Evolutionary conservation across 1,284 basidiomycete genomes (phyloP).

Genomic region (Trametes pubescens): DNA sequence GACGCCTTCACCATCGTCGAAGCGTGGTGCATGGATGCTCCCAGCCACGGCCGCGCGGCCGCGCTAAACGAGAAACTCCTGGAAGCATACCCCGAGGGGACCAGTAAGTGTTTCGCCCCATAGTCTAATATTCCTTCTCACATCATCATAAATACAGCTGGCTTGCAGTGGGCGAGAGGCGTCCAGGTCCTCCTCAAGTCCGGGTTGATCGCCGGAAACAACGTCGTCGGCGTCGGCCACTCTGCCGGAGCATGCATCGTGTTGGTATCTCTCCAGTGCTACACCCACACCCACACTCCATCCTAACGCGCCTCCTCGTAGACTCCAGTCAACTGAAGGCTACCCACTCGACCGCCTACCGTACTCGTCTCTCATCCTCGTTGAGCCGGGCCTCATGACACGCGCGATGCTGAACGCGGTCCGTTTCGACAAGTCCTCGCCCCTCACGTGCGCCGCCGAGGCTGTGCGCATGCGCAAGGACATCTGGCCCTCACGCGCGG

Average conservation of each 20-base stretch:
- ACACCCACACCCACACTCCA: background rate
- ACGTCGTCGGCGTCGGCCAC: constrained; percentile 8
- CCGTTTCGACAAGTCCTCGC: background rate
- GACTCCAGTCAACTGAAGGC: constrained; percentile 4
- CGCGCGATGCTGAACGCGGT: background rate
- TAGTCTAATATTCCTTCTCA: background rate
- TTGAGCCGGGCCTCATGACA: constrained; percentile 16
- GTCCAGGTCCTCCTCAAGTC: constrained; percentile 14
- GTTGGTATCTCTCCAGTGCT: background rate
- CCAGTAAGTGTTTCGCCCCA: background rate
- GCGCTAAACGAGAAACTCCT: constrained; percentile 8
- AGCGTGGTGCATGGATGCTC: constrained; percentile 17
- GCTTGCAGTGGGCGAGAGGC: constrained; percentile 8
- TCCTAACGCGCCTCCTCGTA: background rate
- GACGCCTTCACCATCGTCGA: constrained; percentile 12
- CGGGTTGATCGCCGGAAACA: constrained; percentile 4
- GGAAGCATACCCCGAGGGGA: background rate
- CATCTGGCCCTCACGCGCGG: constrained; percentile 24
- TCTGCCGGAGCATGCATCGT: constrained; percentile 14
- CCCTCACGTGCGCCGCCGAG: constrained; percentile 2
- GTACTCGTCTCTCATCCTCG: constrained; percentile 11
- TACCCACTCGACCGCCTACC: constrained; percentile 2
- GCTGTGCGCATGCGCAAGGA: constrained; percentile 19
- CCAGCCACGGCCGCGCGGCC: constrained; percentile 13
- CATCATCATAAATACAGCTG: constrained; percentile 5